Base-by-base conservation (phyloP, 2,329 filamentous ascomycete genomes). In the Phialemonium atrogriseum region DNA sequence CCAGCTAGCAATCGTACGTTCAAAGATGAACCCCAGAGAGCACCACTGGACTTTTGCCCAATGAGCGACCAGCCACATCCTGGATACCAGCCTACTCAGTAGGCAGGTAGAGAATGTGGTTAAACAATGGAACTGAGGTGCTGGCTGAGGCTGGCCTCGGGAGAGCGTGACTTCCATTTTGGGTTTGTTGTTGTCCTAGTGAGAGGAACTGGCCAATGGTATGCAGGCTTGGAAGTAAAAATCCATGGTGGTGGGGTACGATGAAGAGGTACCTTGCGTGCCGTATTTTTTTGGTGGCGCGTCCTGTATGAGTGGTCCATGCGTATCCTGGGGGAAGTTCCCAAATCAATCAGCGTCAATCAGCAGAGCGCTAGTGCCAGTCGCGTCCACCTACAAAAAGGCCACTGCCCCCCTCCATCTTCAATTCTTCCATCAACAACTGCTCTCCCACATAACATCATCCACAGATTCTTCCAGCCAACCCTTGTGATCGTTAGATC, bases 321-420 rank as follows among this genome's bases (percentile, higher is more conserved):
- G 28, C 28, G 28, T 21, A 24, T 23, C 28, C 28, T 21, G 19
- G 28, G 19, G 28, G 24, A 30, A 30, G 19, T 33, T 40, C 42
- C 44, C 38, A 50, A 46, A 50, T 51, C 49, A 52, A 48, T 44
- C 47, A 42, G 16, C 28, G 32, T 45, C 54, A 73, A 76, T 77
- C 72, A 76, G 72, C 71, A 74, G 67, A 56, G 55, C 58, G 58
- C 59, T 60, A 58, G 54, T 52, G 55, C 54, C 55, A 44, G 56
- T 58, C 66, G 64, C 68, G 63, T 65, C 59, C 66, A 71, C 63
- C 65, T 76, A 77, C 71, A 75, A 73, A 75, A 73, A 59, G 58
- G 59, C 63, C 60, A 52, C 50, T 53, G 53, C 55, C 63, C 65
- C 68, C 68, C 67, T 64, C 56, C 64, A 60, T 51, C 58, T 57